A percentile compares a stretch with the other conserved stretches of the same genome.
phyloP scores from a whole-genome alignment of 306 rosid genomes.

The Acacia confusa region DNA sequence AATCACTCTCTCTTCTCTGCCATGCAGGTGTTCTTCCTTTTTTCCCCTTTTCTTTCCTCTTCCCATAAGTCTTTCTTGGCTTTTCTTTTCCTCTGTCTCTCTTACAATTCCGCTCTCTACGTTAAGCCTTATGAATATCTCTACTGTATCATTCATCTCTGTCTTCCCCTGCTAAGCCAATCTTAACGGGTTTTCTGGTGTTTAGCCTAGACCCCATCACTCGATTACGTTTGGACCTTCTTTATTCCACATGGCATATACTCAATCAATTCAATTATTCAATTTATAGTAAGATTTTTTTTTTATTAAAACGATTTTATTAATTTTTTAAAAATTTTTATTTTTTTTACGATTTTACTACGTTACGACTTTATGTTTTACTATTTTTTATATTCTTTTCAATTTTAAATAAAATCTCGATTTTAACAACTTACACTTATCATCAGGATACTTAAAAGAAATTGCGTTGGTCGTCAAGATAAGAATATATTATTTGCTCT shows the following conservation, averaged over 20 bases:
- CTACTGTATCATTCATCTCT: not conserved
- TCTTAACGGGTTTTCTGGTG: not conserved
- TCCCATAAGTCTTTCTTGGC: not conserved
- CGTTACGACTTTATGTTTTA: too few relatives aligned
- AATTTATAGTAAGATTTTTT: too few relatives aligned
- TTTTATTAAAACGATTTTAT: too few relatives aligned
- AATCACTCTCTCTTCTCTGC: conserved; percentile 39
- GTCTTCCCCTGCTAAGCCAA: not conserved
- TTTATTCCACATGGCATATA: conserved; percentile 22
- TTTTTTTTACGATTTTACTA: too few relatives aligned
- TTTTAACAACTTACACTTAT: too few relatives aligned
- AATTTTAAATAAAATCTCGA: too few relatives aligned
- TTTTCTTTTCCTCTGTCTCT: not conserved
- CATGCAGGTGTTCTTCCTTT: conserved; percentile 63
- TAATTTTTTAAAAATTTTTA: too few relatives aligned
- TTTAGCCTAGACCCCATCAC: not conserved
- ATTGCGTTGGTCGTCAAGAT: not conserved
- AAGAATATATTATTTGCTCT: not conserved
- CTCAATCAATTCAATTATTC: too few relatives aligned
- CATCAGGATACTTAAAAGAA: not conserved
- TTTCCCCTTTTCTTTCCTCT: not conserved
- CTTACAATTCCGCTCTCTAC: not conserved
- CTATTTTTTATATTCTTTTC: too few relatives aligned
- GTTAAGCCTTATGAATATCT: not conserved
- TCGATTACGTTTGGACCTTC: conserved; percentile 12